Conservation (phyloP, 148 eudicot species). For the Pouteria glomerata region DNA sequence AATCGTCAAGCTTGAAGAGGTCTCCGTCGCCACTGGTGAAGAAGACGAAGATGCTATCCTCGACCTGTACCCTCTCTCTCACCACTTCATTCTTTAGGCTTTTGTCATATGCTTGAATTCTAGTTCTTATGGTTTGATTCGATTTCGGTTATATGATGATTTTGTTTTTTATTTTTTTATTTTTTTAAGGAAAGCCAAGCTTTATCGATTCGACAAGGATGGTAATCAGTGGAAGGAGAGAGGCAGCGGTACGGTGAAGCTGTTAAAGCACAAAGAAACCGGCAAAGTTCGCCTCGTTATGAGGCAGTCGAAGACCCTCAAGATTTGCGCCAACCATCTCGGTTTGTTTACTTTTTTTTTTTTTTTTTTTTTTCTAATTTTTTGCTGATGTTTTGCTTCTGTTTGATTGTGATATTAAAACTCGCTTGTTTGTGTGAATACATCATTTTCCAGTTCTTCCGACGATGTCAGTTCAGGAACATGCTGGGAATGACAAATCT, state of each 20-base stretch:
- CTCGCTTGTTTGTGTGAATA: too few relatives aligned
- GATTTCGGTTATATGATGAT: not conserved
- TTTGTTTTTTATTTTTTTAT: too few relatives aligned
- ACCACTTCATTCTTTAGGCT: not conserved
- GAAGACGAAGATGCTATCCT: slow-evolving; percentile 69
- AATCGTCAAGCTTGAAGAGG: slow-evolving; percentile 65
- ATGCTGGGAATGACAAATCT: slow-evolving; percentile 81
- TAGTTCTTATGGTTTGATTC: not conserved
- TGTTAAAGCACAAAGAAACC: slow-evolving; percentile 72
- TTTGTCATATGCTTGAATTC: slow-evolving; percentile 2
- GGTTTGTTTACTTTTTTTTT: slow-evolving; percentile 27
- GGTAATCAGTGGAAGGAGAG: slow-evolving; percentile 97
- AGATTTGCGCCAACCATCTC: slow-evolving; percentile 91
- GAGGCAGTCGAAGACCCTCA: slow-evolving; percentile 86
- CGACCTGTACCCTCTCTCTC: slow-evolving; percentile 45
- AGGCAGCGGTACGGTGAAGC: slow-evolving; percentile 79
- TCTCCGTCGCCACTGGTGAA: slow-evolving; percentile 73
- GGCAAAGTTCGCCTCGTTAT: slow-evolving; percentile 79
- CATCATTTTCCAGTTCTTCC: slow-evolving; percentile 52
- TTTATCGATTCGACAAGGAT: slow-evolving; percentile 87
- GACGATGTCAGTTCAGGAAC: slow-evolving; percentile 74
- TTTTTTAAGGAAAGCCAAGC: slow-evolving; percentile 55
- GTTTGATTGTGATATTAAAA: not conserved
- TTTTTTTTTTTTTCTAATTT: not conserved
- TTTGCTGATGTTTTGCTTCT: not conserved